Evolutionary conservation across 225 moss, liverwort and hornwort species (phyloP).

Genomic region (Polytrichum commune): DNA sequence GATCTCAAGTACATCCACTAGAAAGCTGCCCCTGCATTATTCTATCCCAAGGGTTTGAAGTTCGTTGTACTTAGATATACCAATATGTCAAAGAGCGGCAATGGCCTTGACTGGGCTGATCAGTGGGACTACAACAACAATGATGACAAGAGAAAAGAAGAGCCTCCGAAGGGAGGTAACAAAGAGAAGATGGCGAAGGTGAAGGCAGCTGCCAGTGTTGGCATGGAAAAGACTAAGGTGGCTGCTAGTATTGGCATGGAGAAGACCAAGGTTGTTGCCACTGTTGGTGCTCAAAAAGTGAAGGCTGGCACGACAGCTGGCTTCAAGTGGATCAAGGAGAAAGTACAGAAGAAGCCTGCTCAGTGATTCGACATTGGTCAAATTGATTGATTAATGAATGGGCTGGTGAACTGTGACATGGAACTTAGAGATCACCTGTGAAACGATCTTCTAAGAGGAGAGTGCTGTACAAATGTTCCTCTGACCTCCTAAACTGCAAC

Average conservation of each 20-base stretch:
- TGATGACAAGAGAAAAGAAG: conserved; percentile 15
- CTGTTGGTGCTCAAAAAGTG: conserved; percentile 74
- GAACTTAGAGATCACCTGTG: neutral
- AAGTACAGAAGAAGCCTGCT: conserved; percentile 65
- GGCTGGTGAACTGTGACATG: neutral
- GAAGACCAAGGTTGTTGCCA: conserved; percentile 82
- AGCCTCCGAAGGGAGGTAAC: conserved; percentile 36
- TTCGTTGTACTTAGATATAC: too few species aligned
- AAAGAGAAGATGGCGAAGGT: conserved; percentile 89
- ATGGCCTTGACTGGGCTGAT: conserved; percentile 86
- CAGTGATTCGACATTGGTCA: neutral
- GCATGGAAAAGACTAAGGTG: conserved; percentile 77
- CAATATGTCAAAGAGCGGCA: conserved; percentile 39
- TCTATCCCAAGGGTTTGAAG: too few species aligned
- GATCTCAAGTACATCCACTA: too few species aligned
- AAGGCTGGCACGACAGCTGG: conserved; percentile 68
- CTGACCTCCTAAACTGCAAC: neutral
- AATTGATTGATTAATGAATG: neutral
- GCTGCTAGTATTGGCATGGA: conserved; percentile 65
- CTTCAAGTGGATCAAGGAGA: conserved; percentile 86
- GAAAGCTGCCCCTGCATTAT: too few species aligned
- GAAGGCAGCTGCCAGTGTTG: conserved; percentile 77
- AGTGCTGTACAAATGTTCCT: neutral
- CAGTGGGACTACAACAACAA: conserved; percentile 93
- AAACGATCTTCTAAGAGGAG: neutral